phyloP scores from a whole-genome alignment of 1,139 yeast species.

The Kluyveromyces sp. region DNA sequence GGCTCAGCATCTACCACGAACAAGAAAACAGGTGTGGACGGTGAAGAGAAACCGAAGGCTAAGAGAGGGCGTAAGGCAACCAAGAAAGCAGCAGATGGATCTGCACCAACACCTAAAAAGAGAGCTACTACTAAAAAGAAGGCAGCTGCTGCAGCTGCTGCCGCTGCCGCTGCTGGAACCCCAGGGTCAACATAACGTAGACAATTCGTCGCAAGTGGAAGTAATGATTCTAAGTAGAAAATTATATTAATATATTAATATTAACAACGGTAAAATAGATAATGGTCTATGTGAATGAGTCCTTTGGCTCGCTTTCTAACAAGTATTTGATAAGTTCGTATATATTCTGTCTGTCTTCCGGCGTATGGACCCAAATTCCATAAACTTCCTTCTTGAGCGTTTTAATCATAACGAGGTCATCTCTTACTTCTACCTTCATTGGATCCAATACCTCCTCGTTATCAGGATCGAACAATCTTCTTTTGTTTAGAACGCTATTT shows the following conservation, averaged over 20 bases:
- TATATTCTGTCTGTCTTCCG: constrained; percentile 59
- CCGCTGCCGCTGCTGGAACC: constrained; percentile 3
- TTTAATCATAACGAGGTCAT: constrained; percentile 71
- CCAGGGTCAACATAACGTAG: background rate
- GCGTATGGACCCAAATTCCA: constrained; percentile 85
- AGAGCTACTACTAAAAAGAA: constrained; percentile 24
- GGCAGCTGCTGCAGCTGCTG: constrained; percentile 22
- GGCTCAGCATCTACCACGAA: background rate
- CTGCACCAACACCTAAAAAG: constrained; percentile 22
- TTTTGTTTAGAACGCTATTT: constrained; percentile 38
- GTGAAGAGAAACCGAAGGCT: constrained; percentile 20
- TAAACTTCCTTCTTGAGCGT: constrained; percentile 70
- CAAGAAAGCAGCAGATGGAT: constrained; percentile 18
- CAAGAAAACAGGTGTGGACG: constrained; percentile 6
- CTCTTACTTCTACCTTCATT: constrained; percentile 73
- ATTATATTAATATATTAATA: background rate
- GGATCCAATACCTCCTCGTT: constrained; percentile 38
- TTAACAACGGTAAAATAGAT: constrained; percentile 2
- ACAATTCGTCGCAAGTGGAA: too few relatives aligned
- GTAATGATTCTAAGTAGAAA: background rate
- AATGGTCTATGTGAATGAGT: constrained; percentile 22
- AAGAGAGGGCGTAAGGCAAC: constrained; percentile 26
- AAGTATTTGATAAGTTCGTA: constrained; percentile 45
- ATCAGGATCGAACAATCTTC: constrained; percentile 36
- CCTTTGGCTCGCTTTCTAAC: constrained; percentile 29